Evolutionary conservation across 179 eudicot species (phyloP), one percentile per base, ranked within the genome.

Genomic region (Silene vulgaris): DNA sequence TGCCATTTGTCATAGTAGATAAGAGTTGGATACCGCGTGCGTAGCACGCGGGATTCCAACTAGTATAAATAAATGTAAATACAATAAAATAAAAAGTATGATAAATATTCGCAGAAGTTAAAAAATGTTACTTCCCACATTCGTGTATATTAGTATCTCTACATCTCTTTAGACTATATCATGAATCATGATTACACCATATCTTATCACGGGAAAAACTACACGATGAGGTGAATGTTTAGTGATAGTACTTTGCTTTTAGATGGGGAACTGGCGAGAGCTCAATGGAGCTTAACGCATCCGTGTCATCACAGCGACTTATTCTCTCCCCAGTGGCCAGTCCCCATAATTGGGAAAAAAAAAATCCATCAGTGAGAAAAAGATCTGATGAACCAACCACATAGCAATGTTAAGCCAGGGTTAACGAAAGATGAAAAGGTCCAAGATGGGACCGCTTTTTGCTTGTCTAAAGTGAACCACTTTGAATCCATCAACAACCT

Each of bases 401-500:
- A 52, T 13, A 52, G 59, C 70, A 67, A 65, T 64, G 73, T 37
- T 57, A 65, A 66, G 74, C 50, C 62, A 32, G 59, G 59, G 59
- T 30, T 19, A 20, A 43, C 29, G 65, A 16, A 30, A 16, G 66
- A 2, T 11, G 66, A 20, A 45, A 45, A 2, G 45, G 21, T 5
- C 29, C 45, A 28, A 13, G 72, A 65, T 21, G 29, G 54, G 80
- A 8, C 28, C 61, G 32, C 59, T 70, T 57, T 60, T 40, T 3
- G 37, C 75, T 62, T 60, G 72, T 71, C 57, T 65, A 20, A 43
- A 66, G 74, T 45, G 29, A 29, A 20, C 23, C 71, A 62, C 69
- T 71, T 75, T 50, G 79, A 60, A 71, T 74, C 74, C 29, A 40
- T 60, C 60, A 26, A 71, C 79, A 32, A 32, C 74, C 65, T 74